A percentile compares a stretch with the other conserved stretches of the same genome.
Conservation (phyloP, 2,329 filamentous ascomycete species). For the Waltergamsia citrina region DNA sequence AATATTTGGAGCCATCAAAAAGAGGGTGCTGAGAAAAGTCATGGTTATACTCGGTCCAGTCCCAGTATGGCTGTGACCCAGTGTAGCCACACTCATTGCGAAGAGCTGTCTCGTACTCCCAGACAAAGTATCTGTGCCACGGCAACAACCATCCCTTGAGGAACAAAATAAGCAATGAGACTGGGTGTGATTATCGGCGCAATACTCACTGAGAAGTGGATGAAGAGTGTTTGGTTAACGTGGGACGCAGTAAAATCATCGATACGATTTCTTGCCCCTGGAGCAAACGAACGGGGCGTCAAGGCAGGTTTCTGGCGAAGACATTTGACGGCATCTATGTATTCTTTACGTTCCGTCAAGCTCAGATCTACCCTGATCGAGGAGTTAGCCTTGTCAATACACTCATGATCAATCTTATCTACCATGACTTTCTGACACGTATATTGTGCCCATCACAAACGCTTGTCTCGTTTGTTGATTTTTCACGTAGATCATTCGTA, state of each 20-base stretch:
- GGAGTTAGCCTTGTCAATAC: too few species aligned
- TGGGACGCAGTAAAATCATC: slow-evolving; percentile 42
- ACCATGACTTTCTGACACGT: too few species aligned
- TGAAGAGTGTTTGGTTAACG: slow-evolving; percentile 32
- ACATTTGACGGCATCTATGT: slow-evolving; percentile 35
- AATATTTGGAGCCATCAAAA: slow-evolving; percentile 37
- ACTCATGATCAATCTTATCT: too few species aligned
- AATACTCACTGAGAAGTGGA: too few species aligned
- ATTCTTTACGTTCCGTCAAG: slow-evolving; percentile 19
- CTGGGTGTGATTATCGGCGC: too few species aligned
- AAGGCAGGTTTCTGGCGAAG: slow-evolving; percentile 25
- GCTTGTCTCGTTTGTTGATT: too few species aligned
- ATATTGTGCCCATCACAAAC: too few species aligned
- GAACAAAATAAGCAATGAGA: too few species aligned
- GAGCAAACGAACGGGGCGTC: slow-evolving; percentile 19
- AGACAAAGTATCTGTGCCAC: slow-evolving; percentile 22
- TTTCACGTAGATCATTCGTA: too few species aligned
- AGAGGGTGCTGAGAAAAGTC: slow-evolving; percentile 25
- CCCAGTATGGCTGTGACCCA: slow-evolving; percentile 36
- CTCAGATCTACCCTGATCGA: too few species aligned
- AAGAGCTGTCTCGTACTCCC: slow-evolving; percentile 19
- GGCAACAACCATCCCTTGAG: slow-evolving; percentile 19
- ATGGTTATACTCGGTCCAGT: slow-evolving; percentile 31
- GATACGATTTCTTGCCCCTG: slow-evolving; percentile 33
- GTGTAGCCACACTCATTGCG: slow-evolving; percentile 22